Evolutionary conservation across 202 grass and related monocot genomes (phyloP).

Genomic region (Panicum virgatum): DNA sequence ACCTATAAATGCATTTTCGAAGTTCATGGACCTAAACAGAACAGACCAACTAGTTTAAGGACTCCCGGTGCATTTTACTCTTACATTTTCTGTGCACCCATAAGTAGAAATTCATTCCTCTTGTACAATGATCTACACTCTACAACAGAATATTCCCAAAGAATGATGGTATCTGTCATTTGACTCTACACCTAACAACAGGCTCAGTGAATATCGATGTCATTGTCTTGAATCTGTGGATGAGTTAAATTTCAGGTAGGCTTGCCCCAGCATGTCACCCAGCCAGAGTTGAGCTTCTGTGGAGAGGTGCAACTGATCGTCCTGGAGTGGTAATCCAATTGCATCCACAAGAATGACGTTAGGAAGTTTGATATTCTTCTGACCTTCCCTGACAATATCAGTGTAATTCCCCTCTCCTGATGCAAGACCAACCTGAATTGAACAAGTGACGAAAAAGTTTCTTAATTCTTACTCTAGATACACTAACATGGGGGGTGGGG

Average conservation of each 20-base stretch:
- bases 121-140: constrained; percentile 48
- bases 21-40: too few species aligned
- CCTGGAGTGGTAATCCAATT: constrained; percentile 58
- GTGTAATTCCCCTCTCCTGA: constrained; percentile 83
- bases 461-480: not conserved
- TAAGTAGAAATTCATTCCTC: not conserved
- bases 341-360: constrained; percentile 83
- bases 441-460: not conserved
- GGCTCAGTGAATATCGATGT: not conserved
- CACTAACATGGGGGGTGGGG: not conserved
- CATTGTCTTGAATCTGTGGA: constrained; percentile 38
- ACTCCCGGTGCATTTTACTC: too few species aligned
- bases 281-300: constrained; percentile 84
- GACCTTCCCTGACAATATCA: constrained; percentile 69
- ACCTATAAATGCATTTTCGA: too few species aligned
- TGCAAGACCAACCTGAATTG: constrained; percentile 74
- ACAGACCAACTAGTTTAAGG: too few species aligned
- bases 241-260: constrained; percentile 59
- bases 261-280: constrained; percentile 76
- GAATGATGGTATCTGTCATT: constrained; percentile 42
- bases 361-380: constrained; percentile 62
- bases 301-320: constrained; percentile 75
- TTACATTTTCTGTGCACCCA: not conserved
- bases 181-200: constrained; percentile 21
- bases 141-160: constrained; percentile 33